Conservation (phyloP, 1,139 yeast species). For the Lodderomyces metapsilosis region DNA sequence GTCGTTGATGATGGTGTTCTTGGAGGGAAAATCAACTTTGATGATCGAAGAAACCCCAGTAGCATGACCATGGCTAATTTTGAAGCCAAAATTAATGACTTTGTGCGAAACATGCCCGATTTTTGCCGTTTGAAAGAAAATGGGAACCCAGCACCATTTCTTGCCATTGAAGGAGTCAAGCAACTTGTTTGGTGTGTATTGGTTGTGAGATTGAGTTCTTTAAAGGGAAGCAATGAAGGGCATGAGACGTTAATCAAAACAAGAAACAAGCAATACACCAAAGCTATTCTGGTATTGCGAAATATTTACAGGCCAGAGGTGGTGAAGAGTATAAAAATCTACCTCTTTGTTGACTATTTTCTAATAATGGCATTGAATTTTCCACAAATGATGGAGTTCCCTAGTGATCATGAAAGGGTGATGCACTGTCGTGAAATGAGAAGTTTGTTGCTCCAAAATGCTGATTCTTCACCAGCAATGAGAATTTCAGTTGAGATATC, state of each 20-base stretch:
- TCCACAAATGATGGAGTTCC: slow-evolving; percentile 21
- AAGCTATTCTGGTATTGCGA: slow-evolving; percentile 15
- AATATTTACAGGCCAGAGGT: slow-evolving; percentile 14
- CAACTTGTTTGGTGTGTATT: slow-evolving; percentile 21
- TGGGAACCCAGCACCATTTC: slow-evolving; percentile 16
- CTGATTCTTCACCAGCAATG: slow-evolving; percentile 17
- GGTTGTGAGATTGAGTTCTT: slow-evolving; percentile 18
- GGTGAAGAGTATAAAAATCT: slow-evolving; percentile 13
- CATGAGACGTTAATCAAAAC: slow-evolving; percentile 16
- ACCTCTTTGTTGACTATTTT: slow-evolving; percentile 21
- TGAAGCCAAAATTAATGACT: slow-evolving; percentile 15
- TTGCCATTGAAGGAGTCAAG: slow-evolving; percentile 17
- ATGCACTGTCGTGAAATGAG: slow-evolving; percentile 14
- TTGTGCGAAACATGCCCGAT: slow-evolving; percentile 17
- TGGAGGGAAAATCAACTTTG: slow-evolving; percentile 10
- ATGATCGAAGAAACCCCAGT: slow-evolving; percentile 13
- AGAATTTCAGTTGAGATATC: slow-evolving; percentile 19
- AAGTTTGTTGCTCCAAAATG: slow-evolving; percentile 13
- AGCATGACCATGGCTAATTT: slow-evolving; percentile 18
- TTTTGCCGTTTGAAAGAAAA: slow-evolving; percentile 16
- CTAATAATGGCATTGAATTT: slow-evolving; percentile 19
- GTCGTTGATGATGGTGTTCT: slow-evolving; percentile 8
- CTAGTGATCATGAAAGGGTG: slow-evolving; percentile 11
- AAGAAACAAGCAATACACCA: slow-evolving; percentile 19
- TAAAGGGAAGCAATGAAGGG: slow-evolving; percentile 12